These are phyloP conservation scores for Corymbia citriodora DNA, from an alignment of 441 rosid genomes.

Conservation along the genomic window DNA sequence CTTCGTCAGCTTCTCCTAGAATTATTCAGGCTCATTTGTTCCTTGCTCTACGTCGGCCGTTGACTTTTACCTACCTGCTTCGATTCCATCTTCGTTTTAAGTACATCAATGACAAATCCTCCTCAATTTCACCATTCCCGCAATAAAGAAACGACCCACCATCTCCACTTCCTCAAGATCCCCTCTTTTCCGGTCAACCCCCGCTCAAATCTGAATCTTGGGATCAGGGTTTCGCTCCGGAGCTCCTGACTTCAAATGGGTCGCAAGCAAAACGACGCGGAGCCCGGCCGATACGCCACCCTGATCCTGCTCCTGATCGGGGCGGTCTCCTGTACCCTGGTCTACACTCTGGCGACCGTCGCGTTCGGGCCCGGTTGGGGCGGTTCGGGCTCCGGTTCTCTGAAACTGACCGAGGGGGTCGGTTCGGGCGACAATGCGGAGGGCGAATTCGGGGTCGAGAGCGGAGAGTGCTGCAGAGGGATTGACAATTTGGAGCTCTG, in stretches of 20 bases:
- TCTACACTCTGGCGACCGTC: conserved; percentile 55
- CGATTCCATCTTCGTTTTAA: background rate
- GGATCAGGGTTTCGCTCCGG: background rate
- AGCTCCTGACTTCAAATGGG: conserved; percentile 30
- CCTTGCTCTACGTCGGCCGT: background rate
- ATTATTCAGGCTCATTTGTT: background rate
- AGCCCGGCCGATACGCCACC: conserved; percentile 52
- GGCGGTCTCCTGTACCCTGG: conserved; percentile 49
- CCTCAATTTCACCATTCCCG: background rate
- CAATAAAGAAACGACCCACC: background rate
- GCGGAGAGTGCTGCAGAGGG: conserved; percentile 69
- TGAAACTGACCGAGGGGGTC: background rate
- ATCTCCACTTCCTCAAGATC: background rate
- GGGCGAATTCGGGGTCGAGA: background rate
- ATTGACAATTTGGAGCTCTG: conserved; percentile 78
- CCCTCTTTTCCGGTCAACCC: background rate
- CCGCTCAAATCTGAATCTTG: background rate
- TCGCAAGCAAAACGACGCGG: conserved; percentile 54
- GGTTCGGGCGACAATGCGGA: background rate
- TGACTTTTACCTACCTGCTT: background rate
- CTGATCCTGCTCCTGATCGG: conserved; percentile 44
- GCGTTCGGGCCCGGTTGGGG: conserved; percentile 23
- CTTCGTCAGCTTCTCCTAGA: background rate
- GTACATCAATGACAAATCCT: background rate
- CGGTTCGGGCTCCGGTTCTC: conserved; percentile 5